phyloP scores from a whole-genome alignment of 371 early-diverging fungal species.

The Mycotypha africana region DNA sequence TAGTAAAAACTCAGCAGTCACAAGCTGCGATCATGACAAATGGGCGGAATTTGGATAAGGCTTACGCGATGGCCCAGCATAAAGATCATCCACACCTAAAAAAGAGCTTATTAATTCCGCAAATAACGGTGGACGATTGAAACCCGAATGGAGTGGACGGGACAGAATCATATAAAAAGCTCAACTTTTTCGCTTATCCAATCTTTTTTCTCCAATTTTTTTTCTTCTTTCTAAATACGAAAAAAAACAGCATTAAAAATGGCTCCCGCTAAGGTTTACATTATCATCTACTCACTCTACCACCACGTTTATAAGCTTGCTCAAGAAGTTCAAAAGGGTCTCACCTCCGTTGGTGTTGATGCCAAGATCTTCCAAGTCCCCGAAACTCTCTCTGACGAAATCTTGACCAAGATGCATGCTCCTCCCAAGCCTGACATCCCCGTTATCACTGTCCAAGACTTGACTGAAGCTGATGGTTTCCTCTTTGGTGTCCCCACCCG shows the following conservation, averaged over 20 bases:
- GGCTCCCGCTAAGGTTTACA: constrained; percentile 39
- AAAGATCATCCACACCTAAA: too few species aligned
- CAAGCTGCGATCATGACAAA: too few species aligned
- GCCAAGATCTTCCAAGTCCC: constrained; percentile 62
- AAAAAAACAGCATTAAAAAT: constrained; percentile 9
- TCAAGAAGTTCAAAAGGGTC: constrained; percentile 55
- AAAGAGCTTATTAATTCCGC: too few species aligned
- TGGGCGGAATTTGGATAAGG: too few species aligned
- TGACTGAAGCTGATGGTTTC: constrained; percentile 72
- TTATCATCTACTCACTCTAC: constrained; percentile 48
- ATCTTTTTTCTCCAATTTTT: too few species aligned
- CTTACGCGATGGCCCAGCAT: too few species aligned
- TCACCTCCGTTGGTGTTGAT: constrained; percentile 50
- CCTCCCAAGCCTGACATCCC: constrained; percentile 59
- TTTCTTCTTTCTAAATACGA: not conserved
- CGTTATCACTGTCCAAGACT: constrained; percentile 49
- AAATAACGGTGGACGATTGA: too few species aligned
- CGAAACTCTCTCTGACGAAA: constrained; percentile 63
- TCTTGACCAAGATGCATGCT: constrained; percentile 71
- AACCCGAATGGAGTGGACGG: too few species aligned
- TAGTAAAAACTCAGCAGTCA: too few species aligned
- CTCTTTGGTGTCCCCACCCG: constrained; percentile 78
- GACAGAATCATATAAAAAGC: too few species aligned
- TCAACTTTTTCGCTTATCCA: too few species aligned
- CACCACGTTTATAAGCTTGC: constrained; percentile 55